Conservation (phyloP, 2,329 filamentous ascomycete genomes). For the Verticillium klebahnii region DNA sequence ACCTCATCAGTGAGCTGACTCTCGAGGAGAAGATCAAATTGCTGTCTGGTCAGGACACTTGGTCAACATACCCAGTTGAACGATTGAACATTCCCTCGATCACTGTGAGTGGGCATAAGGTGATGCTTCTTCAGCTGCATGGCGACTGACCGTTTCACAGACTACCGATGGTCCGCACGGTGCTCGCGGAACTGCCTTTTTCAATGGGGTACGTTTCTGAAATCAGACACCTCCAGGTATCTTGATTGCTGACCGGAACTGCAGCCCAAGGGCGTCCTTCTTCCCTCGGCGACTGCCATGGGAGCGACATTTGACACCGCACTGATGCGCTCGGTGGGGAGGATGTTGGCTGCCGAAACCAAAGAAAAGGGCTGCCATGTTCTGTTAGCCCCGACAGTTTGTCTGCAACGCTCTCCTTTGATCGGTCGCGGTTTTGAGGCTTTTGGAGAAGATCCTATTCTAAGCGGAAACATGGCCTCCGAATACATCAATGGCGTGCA, state of each 20-base stretch:
- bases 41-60: background rate
- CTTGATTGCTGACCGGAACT: constrained; percentile 24
- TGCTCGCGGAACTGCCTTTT: constrained; percentile 23
- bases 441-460: constrained; percentile 48
- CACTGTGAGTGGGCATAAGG: background rate
- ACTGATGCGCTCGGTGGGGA: constrained; percentile 9
- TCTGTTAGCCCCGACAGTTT: constrained; percentile 57
- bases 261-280: background rate
- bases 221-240: constrained; percentile 22
- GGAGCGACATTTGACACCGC: constrained; percentile 33
- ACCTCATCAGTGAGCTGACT: background rate
- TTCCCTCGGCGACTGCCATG: constrained; percentile 19
- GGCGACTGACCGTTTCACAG: background rate
- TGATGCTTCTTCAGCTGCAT: background rate
- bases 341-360: constrained; percentile 11
- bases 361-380: constrained; percentile 50
- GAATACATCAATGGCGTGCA: constrained; percentile 27
- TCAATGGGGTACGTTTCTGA: constrained; percentile 25
- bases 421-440: constrained; percentile 62
- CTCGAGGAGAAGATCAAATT: background rate
- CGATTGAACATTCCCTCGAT: background rate
- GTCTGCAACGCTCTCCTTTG: constrained; percentile 57
- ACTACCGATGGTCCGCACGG: constrained; percentile 1
- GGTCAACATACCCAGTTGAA: background rate
- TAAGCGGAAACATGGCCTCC: constrained; percentile 17